Evolutionary conservation across 371 early-diverging fungal genomes (phyloP).

Genomic region (Mucor velutinosus): DNA sequence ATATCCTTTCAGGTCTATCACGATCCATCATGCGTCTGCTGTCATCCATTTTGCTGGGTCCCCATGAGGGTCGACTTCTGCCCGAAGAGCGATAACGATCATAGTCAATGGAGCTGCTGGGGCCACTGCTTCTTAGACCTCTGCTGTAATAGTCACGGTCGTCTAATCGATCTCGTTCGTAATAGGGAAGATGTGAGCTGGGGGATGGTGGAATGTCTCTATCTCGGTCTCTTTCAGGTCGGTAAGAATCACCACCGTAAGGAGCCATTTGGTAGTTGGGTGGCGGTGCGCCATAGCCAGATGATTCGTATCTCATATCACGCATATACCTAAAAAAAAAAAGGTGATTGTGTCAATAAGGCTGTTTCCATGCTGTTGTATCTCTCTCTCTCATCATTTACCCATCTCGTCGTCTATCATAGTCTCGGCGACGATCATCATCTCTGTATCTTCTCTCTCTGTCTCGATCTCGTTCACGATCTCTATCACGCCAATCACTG

Average conservation of each 20-base stretch:
- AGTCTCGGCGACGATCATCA: conserved; percentile 52
- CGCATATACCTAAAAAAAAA: conserved; percentile 33
- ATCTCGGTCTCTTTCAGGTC: conserved; percentile 49
- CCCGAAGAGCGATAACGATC: conserved; percentile 38
- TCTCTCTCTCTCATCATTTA: background rate
- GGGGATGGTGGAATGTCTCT: conserved; percentile 45
- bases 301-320: conserved; percentile 40
- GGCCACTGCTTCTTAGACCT: conserved; percentile 4
- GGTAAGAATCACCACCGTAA: conserved; percentile 51
- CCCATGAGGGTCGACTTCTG: conserved; percentile 7
- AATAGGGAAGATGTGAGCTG: conserved; percentile 35
- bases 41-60: conserved; percentile 15
- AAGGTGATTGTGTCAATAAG: background rate
- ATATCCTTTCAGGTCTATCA: conserved; percentile 34
- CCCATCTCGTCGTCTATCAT: conserved; percentile 44
- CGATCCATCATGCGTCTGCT: conserved; percentile 28
- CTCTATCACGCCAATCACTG: conserved; percentile 47
- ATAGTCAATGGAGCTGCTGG: conserved; percentile 20
- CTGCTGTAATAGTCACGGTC: conserved; percentile 48
- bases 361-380: background rate
- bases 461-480: conserved; percentile 52
- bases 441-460: conserved; percentile 44
- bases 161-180: conserved; percentile 44
- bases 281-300: conserved; percentile 43
- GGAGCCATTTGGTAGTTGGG: conserved; percentile 36